A percentile compares a stretch with the other conserved stretches of the same genome.
Conservation (phyloP, 192 early-diverging fungal species). For the Coemansia sp. region DNA sequence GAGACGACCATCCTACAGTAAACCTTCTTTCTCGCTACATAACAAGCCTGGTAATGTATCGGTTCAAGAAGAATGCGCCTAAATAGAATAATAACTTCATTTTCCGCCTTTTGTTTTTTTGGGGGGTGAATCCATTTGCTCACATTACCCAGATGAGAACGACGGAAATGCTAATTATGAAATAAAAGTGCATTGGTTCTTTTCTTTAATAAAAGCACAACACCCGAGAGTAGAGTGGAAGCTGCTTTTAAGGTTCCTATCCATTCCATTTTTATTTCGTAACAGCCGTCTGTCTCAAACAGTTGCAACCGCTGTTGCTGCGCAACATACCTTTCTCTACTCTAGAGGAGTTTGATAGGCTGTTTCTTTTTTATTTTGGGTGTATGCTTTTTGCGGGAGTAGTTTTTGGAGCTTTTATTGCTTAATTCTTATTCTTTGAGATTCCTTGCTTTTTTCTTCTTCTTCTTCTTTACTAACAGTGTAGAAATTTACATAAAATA, state of each 20-base stretch:
- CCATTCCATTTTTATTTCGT: background rate
- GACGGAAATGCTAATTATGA: background rate
- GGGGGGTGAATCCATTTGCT: background rate
- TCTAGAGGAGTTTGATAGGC: no score
- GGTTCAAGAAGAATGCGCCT: background rate
- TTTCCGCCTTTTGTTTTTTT: no score
- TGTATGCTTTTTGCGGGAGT: background rate
- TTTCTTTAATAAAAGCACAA: background rate
- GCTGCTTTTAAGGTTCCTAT: background rate
- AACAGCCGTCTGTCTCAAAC: background rate
- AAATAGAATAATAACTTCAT: no score
- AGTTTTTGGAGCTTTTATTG: background rate
- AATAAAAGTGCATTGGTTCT: background rate
- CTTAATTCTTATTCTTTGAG: background rate
- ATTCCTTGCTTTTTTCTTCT: constrained; percentile 1
- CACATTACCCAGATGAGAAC: background rate
- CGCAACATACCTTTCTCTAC: no score
- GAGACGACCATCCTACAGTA: background rate
- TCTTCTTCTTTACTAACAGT: background rate
- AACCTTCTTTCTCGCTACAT: background rate
- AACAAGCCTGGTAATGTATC: constrained; percentile 2
- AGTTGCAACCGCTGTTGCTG: no score
- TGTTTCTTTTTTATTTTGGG: background rate
- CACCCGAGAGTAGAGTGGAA: background rate
- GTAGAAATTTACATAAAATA: background rate